Evolutionary conservation across 345 rosid species (phyloP), one percentile per base, ranked within the genome.

Genomic region (Punica granatum): DNA sequence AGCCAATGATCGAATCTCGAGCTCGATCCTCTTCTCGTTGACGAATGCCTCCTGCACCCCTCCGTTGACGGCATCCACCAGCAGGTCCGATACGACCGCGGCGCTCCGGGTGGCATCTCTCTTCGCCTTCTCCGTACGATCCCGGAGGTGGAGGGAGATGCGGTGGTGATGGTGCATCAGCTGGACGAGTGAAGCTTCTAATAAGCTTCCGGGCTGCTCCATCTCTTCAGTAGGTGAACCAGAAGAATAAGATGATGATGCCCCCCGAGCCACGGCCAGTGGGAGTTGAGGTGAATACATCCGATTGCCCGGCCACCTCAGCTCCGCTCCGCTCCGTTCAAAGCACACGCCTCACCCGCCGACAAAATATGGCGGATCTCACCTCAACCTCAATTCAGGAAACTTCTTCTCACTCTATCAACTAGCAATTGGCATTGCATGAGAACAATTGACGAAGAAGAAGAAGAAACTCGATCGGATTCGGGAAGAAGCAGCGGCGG

Each of bases 21-120:
- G 68, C 72, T 93, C 97, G 23, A 90, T 85, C 54, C 92, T 77
- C 81, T 89, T 93, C 88, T 93, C 92, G 72, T 82, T 85, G 21
- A 84, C 58, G 73, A 87, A 90, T 31, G 86, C 81, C 39, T 87
- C 96, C 73, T 86, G 88, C 15, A 90, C 97, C 51, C 95, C 89
- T 60, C 95, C 92, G 62, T 90, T 93, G 73, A 90, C 89, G 21
- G 90, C 77, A 37, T 87, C 92, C 76, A 86, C 86, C 62, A 93
- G 74, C 70, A 87, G 81, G 78, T 85, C 92, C 74, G 97, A 86
- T 21, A 85, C 91, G 12, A 78, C 76, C 75, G 49, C 85, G 13
- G 92, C 90, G 44, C 86, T 78, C 37, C 70, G 71, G 1, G 81
- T 74, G 43, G 98, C 96, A 9, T 89, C 98, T 67, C 76, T 86